Evolutionary conservation across 2,329 filamentous ascomycete genomes (phyloP), one percentile per base, ranked within the genome.

Genomic region (Penicillium brasilianum): DNA sequence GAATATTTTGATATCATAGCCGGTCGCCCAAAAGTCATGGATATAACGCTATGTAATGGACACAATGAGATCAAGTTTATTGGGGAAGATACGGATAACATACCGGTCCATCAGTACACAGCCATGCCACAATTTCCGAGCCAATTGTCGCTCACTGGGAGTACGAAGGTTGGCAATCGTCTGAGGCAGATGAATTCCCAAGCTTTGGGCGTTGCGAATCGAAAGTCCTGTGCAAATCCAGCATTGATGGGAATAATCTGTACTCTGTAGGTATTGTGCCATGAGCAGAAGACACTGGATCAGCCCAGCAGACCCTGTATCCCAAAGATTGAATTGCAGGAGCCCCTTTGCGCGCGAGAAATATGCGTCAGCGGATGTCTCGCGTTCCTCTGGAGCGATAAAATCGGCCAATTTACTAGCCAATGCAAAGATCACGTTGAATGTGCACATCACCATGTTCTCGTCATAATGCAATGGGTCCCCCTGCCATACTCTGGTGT

Each of bases 191-290:
- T 84, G 80, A 30, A 83, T 67, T 0, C 81, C 82, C 2, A 84
- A 58, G 0, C 80, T 79, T 53, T 83, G 80, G 0, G 82, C 82
- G 16, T 78, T 82, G 1, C 81, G 74, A 16, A 83, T 77, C 0
- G 81, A 81, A 4, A 80, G 71, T 0, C 81, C 81, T 0, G 81
- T 78, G 4, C 81, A 76, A 69, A 83, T 82, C 82, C 82, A 84
- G 1, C 80, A 83, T 59, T 82, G 78, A 59, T 83, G 79, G 0
- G 80, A 77, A 6, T 77, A 77, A 13, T 81, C 77, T 0, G 82
- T 83, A 49, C 82, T 81, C 46, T 83, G 82, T 0, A 83, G 68
- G 59, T 83, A 84, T 48, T 82, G 81, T 11, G 78, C 80, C 61
- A 81, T 81, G 5, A 84, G 69, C 0, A 84, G 67, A 0, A 83